Conservation (phyloP, 371 early-diverging fungal genomes). For the Mortierella sp. region DNA sequence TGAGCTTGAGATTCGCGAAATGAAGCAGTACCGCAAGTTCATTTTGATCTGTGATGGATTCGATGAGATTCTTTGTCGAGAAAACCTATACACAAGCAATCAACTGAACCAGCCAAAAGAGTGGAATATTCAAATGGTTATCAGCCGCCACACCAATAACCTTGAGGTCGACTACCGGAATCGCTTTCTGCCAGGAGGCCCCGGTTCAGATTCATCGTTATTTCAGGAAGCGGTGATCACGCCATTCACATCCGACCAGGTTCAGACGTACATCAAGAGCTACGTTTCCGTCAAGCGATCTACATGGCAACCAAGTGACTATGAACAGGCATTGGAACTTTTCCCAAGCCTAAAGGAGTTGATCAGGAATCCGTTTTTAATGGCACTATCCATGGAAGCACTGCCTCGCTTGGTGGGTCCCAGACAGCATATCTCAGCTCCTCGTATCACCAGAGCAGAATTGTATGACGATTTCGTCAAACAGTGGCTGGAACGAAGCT, state of each 20-base stretch:
- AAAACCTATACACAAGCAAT: constrained; percentile 9
- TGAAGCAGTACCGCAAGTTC: constrained; percentile 4
- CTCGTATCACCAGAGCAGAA: not conserved
- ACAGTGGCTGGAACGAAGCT: too few species aligned
- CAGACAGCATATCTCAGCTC: not conserved
- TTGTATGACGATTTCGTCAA: constrained; percentile 17
- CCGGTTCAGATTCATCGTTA: not conserved
- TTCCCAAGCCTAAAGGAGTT: constrained; percentile 9
- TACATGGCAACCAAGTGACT: not conserved
- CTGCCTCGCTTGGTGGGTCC: not conserved
- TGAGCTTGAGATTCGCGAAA: constrained; percentile 3
- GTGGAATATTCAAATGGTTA: constrained; percentile 7
- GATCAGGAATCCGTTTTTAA: constrained; percentile 14
- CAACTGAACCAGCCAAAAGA: not conserved
- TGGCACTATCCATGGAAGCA: not conserved
- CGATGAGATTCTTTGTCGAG: constrained; percentile 1
- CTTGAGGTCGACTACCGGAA: constrained; percentile 2
- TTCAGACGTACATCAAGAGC: constrained; percentile 7
- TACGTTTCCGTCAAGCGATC: not conserved
- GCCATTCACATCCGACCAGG: constrained; percentile 10
- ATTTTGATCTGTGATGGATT: constrained; percentile 21
- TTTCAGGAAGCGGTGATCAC: constrained; percentile 13
- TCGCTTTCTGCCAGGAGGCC: constrained; percentile 6
- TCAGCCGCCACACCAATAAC: constrained; percentile 8
- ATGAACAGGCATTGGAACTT: not conserved